phyloP scores from a whole-genome alignment of 1,284 basidiomycete species.

The Cutaneotrichosporon curvatum region DNA sequence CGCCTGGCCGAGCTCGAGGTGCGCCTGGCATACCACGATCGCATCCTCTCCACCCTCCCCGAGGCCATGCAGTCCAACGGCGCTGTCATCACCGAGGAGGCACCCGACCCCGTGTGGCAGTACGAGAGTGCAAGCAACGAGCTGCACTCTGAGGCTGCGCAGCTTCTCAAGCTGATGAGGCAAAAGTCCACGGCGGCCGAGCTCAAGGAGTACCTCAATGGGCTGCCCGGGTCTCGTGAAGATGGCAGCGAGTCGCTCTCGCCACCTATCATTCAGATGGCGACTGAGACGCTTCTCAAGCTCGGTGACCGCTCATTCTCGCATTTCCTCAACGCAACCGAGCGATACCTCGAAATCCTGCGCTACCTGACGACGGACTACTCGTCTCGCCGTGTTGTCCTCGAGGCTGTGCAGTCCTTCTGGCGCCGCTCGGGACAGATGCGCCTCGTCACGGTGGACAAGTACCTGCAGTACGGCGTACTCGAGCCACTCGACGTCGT shows the following conservation, averaged over 20 bases:
- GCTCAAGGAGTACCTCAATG: constrained; percentile 67
- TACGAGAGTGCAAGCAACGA: constrained; percentile 74
- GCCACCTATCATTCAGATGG: constrained; percentile 63
- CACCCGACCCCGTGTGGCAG: constrained; percentile 74
- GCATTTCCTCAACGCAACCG: constrained; percentile 94
- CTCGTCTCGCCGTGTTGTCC: constrained; percentile 54
- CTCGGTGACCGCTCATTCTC: constrained; percentile 95
- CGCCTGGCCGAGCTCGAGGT: constrained; percentile 83
- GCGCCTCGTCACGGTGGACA: constrained; percentile 88
- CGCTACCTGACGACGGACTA: constrained; percentile 60
- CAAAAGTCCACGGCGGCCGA: constrained; percentile 62
- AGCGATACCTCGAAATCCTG: constrained; percentile 85
- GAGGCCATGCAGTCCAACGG: constrained; percentile 56
- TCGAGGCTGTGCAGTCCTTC: constrained; percentile 63
- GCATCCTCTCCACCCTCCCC: constrained; percentile 83
- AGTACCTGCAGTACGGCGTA: constrained; percentile 96
- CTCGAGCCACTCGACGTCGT: constrained; percentile 91
- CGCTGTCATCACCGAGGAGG: constrained; percentile 61
- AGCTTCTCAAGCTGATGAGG: constrained; percentile 75
- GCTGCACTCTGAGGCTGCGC: constrained; percentile 68
- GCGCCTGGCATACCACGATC: constrained; percentile 86
- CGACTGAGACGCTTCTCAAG: constrained; percentile 80
- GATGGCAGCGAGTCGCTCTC: constrained; percentile 53
- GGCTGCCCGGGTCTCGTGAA: constrained; percentile 47
- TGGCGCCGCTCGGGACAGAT: constrained; percentile 78